Evolutionary conservation across 352 stramenopile genomes (phyloP).

Genomic region (Pythium pyrilobum): DNA sequence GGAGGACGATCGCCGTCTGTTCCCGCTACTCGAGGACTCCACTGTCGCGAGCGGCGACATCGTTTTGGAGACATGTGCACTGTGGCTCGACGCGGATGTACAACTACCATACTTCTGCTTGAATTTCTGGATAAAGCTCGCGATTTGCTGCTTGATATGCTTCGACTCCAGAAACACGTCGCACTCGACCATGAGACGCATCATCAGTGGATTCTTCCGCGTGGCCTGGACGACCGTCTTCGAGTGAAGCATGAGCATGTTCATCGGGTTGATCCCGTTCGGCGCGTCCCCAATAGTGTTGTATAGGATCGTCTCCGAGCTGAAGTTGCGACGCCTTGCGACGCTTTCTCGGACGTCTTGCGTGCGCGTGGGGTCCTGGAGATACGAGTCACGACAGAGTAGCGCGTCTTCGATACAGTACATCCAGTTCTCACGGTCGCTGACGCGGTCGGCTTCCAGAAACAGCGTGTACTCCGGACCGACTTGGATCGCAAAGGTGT

Average conservation of each 20-base stretch:
- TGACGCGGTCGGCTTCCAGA: constrained; percentile 47
- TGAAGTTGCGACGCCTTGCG: constrained; percentile 44
- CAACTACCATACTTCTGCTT: constrained; percentile 40
- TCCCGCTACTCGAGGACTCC: neutral
- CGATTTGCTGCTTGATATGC: constrained; percentile 36
- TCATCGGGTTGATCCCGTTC: constrained; percentile 19
- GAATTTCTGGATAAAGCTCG: constrained; percentile 41
- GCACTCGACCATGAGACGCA: constrained; percentile 35
- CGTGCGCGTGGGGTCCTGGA: constrained; percentile 26
- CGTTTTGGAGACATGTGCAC: constrained; percentile 6
- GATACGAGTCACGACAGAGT: constrained; percentile 68
- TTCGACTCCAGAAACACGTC: constrained; percentile 41
- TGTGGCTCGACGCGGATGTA: neutral
- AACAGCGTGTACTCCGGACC: constrained; percentile 53
- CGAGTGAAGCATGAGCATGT: constrained; percentile 31
- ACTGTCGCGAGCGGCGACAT: constrained; percentile 4
- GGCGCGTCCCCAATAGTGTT: constrained; percentile 11
- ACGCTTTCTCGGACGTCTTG: constrained; percentile 57
- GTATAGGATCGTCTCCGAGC: constrained; percentile 42
- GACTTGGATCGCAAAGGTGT: constrained; percentile 60
- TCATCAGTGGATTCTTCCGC: constrained; percentile 23
- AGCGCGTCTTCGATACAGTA: constrained; percentile 75
- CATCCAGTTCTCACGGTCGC: constrained; percentile 73
- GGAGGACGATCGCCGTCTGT: constrained; percentile 6
- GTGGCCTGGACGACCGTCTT: constrained; percentile 15